phyloP scores from a whole-genome alignment of 495 filamentous ascomycete species.

The Neurospora pannonica region DNA sequence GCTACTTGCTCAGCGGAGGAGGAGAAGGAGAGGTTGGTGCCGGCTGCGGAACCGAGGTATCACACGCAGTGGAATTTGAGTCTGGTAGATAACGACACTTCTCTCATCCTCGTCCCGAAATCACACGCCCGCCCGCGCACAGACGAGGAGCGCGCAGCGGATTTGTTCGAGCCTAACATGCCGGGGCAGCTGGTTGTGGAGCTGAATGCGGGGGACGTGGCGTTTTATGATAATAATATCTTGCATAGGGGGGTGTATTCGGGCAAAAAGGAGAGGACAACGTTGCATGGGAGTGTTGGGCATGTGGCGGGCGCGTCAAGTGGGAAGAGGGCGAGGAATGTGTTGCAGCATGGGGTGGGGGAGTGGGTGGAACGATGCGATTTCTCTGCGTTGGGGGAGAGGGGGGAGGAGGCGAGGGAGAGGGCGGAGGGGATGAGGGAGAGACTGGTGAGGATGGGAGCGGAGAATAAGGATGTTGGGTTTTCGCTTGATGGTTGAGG shows the following conservation, averaged over 20 bases:
- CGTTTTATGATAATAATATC: slow-evolving; percentile 87
- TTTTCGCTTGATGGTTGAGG: slow-evolving; percentile 34
- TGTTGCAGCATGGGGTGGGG: slow-evolving; percentile 78
- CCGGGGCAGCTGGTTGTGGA: slow-evolving; percentile 53
- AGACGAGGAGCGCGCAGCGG: slow-evolving; percentile 50
- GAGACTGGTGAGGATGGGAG: slow-evolving; percentile 50
- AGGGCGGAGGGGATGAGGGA: slow-evolving; percentile 47
- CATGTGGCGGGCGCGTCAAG: slow-evolving; percentile 36
- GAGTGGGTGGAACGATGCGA: slow-evolving; percentile 56
- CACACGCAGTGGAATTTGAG: slow-evolving; percentile 77
- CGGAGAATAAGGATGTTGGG: slow-evolving; percentile 47
- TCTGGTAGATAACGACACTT: slow-evolving; percentile 51
- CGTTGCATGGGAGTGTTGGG: slow-evolving; percentile 75
- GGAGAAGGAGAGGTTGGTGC: slow-evolving; percentile 36
- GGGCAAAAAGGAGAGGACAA: slow-evolving; percentile 52
- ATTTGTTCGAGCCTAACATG: slow-evolving; percentile 45
- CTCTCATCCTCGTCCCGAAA: slow-evolving; percentile 61
- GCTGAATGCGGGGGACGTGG: slow-evolving; percentile 61
- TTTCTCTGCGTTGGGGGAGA: slow-evolving; percentile 39
- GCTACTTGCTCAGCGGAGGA: slow-evolving; percentile 45
- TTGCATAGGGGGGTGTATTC: slow-evolving; percentile 71
- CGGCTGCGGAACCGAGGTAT: slow-evolving; percentile 24
- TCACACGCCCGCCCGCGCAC: slow-evolving; percentile 59
- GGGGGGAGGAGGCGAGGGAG: slow-evolving; percentile 32
- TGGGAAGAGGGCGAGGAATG: slow-evolving; percentile 56